A percentile compares a stretch with the other conserved stretches of the same genome.
These are phyloP conservation scores for Astrephomene gubernaculifera DNA, from an alignment of 139 green algal genomes.

Conservation along the genomic window DNA sequence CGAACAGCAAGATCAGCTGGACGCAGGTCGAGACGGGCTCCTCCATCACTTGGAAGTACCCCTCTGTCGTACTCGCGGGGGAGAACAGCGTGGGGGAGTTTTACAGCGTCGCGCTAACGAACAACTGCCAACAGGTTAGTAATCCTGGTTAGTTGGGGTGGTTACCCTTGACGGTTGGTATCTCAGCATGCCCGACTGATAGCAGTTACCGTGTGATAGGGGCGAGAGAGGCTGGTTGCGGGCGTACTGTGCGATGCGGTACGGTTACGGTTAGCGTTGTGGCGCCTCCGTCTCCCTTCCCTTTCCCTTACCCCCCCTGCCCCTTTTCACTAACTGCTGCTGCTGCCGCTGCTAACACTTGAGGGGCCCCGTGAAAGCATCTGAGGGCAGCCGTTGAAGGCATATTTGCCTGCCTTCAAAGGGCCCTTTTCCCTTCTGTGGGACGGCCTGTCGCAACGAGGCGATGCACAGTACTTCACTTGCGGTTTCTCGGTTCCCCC, in stretches of 20 bases:
- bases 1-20: constrained; percentile 98
- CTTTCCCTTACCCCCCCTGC: too few relatives aligned
- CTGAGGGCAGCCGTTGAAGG: too few relatives aligned
- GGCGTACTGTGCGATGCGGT: too few relatives aligned
- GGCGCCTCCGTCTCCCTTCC: too few relatives aligned
- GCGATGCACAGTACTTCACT: neutral
- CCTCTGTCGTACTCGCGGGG: constrained; percentile 91
- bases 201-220: too few relatives aligned
- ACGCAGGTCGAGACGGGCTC: constrained; percentile 99
- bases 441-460: neutral
- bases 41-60: constrained; percentile 99
- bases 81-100: constrained; percentile 98
- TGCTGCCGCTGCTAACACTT: too few relatives aligned
- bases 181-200: too few relatives aligned
- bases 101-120: constrained; percentile 98
- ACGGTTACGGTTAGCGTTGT: too few relatives aligned
- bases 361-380: too few relatives aligned
- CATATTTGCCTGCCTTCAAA: neutral
- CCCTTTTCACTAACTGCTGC: too few relatives aligned
- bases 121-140: constrained; percentile 77
- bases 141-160: neutral
- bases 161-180: too few relatives aligned
- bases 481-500: neutral
- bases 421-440: neutral
- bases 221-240: too few relatives aligned